Evolutionary conservation across 352 stramenopile species (phyloP).

Genomic region (Phytophthora pistaciae): DNA sequence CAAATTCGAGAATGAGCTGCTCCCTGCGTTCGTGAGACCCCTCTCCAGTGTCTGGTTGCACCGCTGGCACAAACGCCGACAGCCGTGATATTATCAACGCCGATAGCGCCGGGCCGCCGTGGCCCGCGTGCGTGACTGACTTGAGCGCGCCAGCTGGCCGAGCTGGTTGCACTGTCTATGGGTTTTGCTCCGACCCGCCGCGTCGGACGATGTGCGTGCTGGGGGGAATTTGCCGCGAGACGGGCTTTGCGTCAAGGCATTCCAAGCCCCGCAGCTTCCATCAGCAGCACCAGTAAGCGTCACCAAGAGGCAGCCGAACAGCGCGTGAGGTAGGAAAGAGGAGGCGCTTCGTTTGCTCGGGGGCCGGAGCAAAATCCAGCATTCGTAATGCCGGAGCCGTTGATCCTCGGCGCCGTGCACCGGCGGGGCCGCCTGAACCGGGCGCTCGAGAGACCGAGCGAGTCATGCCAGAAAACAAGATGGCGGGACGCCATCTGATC

Average conservation of each 20-base stretch:
- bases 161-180: conserved; percentile 42
- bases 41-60: conserved; percentile 43
- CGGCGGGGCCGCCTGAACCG: conserved; percentile 18
- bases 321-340: conserved; percentile 24
- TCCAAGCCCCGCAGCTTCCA: background rate
- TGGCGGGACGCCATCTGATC: conserved; percentile 29
- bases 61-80: conserved; percentile 36
- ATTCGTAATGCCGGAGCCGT: conserved; percentile 38
- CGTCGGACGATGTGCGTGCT: conserved; percentile 22
- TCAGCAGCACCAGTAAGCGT: background rate
- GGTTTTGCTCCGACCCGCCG: conserved; percentile 37
- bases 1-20: conserved; percentile 45
- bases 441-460: conserved; percentile 17
- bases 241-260: background rate
- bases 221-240: conserved; percentile 19
- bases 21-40: conserved; percentile 20
- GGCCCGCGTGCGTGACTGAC: conserved; percentile 33
- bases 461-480: conserved; percentile 31
- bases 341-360: conserved; percentile 16
- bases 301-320: conserved; percentile 15
- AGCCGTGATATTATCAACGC: conserved; percentile 40
- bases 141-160: conserved; percentile 17
- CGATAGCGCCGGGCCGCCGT: conserved; percentile 32
- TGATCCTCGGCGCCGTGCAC: conserved; percentile 20
- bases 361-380: conserved; percentile 35